Percentiles rank a stretch among this genome's conserved stretches.
Conservation (phyloP, 2,329 filamentous ascomycete genomes). For the Achaetomium macrosporum region DNA sequence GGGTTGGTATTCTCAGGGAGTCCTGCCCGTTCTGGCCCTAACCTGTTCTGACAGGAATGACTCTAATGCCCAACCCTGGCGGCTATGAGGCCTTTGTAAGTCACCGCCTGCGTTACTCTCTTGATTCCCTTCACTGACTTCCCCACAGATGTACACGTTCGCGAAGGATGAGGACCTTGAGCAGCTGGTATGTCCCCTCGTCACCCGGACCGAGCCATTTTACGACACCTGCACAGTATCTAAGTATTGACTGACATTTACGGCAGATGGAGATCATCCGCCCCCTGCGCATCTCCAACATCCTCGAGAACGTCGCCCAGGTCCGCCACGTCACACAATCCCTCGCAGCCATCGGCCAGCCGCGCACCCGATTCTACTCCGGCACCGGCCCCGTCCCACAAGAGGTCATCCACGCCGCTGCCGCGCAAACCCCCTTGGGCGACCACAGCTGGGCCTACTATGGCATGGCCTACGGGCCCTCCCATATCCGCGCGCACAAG, state of each 20-base stretch:
- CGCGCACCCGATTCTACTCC: constrained; percentile 30
- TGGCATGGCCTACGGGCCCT: constrained; percentile 38
- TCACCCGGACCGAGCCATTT: too few relatives aligned
- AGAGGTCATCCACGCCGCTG: constrained; percentile 29
- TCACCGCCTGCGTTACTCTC: not conserved
- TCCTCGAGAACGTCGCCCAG: constrained; percentile 36
- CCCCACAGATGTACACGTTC: constrained; percentile 36
- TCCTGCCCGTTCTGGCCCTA: too few relatives aligned
- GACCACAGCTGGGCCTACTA: constrained; percentile 45
- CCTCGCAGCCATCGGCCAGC: constrained; percentile 32
- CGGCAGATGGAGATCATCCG: constrained; percentile 43
- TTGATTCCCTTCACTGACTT: not conserved
- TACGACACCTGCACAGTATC: too few relatives aligned
- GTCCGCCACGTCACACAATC: constrained; percentile 32
- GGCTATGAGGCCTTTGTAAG: constrained; percentile 28
- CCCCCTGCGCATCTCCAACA: constrained; percentile 35
- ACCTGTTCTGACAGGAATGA: constrained; percentile 30
- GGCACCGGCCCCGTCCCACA: constrained; percentile 30
- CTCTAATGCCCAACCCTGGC: constrained; percentile 32
- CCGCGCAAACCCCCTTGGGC: constrained; percentile 27
- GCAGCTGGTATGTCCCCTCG: constrained; percentile 23
- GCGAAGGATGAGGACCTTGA: constrained; percentile 34
- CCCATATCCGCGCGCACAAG: constrained; percentile 28
- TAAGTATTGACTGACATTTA: too few relatives aligned
- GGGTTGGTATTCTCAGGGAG: constrained; percentile 23